Evolutionary conservation across 371 early-diverging fungal genomes (phyloP).

Genomic region (Rhizopus arrhizus): DNA sequence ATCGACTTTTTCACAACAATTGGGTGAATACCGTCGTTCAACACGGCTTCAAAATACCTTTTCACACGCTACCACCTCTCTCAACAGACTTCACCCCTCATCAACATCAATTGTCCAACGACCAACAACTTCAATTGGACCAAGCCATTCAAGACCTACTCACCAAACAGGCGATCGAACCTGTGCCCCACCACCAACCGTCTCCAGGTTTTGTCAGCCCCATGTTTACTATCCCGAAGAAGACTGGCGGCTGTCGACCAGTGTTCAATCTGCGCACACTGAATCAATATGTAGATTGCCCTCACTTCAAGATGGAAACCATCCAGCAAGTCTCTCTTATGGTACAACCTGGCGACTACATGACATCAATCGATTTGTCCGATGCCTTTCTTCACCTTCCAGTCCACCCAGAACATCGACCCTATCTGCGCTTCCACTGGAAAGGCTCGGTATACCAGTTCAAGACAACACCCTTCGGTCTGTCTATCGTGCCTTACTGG

Average conservation of each 20-base stretch:
- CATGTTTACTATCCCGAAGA: conserved; percentile 26
- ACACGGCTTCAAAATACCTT: conserved; percentile 14
- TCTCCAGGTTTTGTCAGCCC: conserved; percentile 14
- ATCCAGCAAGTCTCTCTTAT: conserved; percentile 18
- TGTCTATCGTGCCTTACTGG: conserved; percentile 31
- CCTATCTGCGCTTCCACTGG: conserved; percentile 31
- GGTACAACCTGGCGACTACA: conserved; percentile 22
- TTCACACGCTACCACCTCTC: conserved; percentile 1
- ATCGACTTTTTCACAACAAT: conserved; percentile 1
- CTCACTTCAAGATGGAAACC: conserved; percentile 34
- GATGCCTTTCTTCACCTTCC: conserved; percentile 30
- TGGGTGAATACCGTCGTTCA: conserved; percentile 3
- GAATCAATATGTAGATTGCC: conserved; percentile 14
- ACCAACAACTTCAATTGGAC: conserved; percentile 8
- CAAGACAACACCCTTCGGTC: conserved; percentile 34
- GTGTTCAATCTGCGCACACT: conserved; percentile 27
- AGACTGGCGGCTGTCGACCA: conserved; percentile 21
- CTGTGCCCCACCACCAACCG: not conserved
- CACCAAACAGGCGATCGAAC: not conserved
- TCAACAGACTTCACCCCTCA: not conserved
- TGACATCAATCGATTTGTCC: conserved; percentile 18
- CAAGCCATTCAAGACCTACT: not conserved
- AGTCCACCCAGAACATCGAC: conserved; percentile 22
- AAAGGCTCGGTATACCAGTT: conserved; percentile 23
- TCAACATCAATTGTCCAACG: not conserved